Conservation (phyloP, 371 early-diverging fungal species). For the Rhizopus stolonifer region DNA sequence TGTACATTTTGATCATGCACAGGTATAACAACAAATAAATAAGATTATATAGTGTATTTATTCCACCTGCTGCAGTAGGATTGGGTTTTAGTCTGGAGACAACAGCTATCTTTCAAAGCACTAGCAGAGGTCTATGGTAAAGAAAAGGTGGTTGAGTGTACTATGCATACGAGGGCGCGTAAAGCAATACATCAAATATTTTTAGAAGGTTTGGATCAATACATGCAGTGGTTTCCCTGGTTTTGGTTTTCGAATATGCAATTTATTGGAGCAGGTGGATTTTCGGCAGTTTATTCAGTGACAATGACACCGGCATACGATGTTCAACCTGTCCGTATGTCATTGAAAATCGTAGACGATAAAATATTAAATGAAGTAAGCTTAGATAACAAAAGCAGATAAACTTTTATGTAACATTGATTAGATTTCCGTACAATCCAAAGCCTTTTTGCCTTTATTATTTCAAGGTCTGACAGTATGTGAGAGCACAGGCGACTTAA, state of each 20-base stretch:
- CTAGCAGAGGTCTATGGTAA: constrained; percentile 35
- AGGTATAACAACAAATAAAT: constrained; percentile 25
- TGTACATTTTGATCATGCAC: constrained; percentile 44
- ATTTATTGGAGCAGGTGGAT: constrained; percentile 51
- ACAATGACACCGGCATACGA: constrained; percentile 39
- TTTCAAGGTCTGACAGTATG: constrained; percentile 52
- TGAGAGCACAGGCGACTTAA: constrained; percentile 47
- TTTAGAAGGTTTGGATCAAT: constrained; percentile 31
- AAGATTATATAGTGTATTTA: neutral
- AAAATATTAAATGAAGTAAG: constrained; percentile 47
- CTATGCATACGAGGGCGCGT: constrained; percentile 31
- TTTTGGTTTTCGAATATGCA: constrained; percentile 50
- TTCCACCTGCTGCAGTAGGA: constrained; percentile 19
- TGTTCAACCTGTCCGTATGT: constrained; percentile 34
- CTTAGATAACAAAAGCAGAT: neutral
- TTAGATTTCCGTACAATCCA: constrained; percentile 48
- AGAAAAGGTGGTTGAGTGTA: constrained; percentile 29
- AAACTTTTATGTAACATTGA: neutral
- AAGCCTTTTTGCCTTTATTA: constrained; percentile 44
- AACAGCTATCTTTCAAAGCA: constrained; percentile 36
- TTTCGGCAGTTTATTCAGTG: constrained; percentile 49
- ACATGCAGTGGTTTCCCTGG: constrained; percentile 55
- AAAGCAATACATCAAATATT: constrained; percentile 44
- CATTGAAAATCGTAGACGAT: constrained; percentile 48
- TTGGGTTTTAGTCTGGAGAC: constrained; percentile 46